Percentiles rank a stretch among this genome's conserved stretches.
These are phyloP conservation scores for Monosporascus sp. DNA, from an alignment of 2,329 filamentous ascomycete genomes.

Conservation along the genomic window DNA sequence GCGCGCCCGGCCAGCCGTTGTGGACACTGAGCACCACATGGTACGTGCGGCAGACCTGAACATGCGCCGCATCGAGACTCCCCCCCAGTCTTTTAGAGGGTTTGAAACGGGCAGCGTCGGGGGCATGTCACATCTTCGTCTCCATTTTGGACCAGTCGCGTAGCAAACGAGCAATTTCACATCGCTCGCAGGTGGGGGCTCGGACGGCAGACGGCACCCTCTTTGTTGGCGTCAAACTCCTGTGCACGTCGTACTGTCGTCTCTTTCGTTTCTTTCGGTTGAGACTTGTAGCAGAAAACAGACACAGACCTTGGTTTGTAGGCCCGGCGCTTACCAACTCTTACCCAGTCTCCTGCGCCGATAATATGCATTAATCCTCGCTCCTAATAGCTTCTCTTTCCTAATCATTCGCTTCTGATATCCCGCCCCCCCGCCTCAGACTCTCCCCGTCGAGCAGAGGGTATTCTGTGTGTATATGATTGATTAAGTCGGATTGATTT, in stretches of 20 bases:
- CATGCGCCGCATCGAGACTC: conserved; percentile 6
- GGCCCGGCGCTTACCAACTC: conserved; percentile 23
- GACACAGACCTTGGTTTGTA: background rate
- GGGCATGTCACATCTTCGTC: conserved; percentile 11
- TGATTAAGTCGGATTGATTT: conserved; percentile 21
- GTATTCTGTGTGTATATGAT: conserved; percentile 17
- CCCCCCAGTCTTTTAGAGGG: conserved; percentile 10
- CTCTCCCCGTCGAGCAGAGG: conserved; percentile 10
- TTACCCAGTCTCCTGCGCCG: conserved; percentile 10
- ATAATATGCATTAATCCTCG: conserved; percentile 14
- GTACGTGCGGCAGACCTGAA: conserved; percentile 6
- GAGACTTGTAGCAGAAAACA: conserved; percentile 2
- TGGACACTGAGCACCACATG: background rate
- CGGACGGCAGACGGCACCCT: too few species aligned
- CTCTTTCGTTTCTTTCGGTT: conserved; percentile 10
- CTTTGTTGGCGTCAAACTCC: too few species aligned
- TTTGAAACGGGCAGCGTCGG: conserved; percentile 25
- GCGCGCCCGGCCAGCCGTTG: too few species aligned
- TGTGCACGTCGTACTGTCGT: background rate
- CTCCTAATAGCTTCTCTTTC: conserved; percentile 9
- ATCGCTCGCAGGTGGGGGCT: conserved; percentile 5
- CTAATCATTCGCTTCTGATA: conserved; percentile 16
- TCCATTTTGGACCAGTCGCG: conserved; percentile 6
- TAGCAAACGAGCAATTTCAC: background rate
- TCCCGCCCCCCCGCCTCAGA: conserved; percentile 14